These are phyloP conservation scores for Gracilaria gracilis DNA, from an alignment of 23 red algal species.

Conservation along the genomic window DNA sequence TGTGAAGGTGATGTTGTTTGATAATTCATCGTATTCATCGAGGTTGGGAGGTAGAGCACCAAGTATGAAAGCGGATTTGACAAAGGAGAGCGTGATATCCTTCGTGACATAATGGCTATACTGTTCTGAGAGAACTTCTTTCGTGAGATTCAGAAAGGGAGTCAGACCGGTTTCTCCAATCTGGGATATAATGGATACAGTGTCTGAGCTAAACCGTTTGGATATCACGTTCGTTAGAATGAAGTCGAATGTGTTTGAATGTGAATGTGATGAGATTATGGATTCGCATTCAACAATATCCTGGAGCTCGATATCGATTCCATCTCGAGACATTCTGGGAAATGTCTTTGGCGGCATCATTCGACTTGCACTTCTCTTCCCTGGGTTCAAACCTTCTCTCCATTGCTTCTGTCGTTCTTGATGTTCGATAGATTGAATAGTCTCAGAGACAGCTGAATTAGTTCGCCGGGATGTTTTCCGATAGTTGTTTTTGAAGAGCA, in stretches of 20 bases:
- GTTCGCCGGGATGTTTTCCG: slow-evolving; percentile 1
- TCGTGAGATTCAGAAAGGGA: neutral
- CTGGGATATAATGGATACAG: neutral
- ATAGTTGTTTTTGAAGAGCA: slow-evolving; percentile 30
- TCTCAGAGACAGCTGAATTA: neutral
- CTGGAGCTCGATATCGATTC: neutral
- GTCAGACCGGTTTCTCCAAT: neutral
- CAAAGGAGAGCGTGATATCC: neutral
- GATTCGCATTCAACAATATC: neutral
- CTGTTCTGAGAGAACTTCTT: neutral
- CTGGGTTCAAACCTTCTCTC: neutral
- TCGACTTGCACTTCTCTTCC: neutral
- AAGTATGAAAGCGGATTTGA: slow-evolving; percentile 7
- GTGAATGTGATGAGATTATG: neutral
- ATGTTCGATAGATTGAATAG: slow-evolving; percentile 12
- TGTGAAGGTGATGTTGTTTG: neutral
- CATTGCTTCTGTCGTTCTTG: neutral
- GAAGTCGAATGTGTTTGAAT: neutral
- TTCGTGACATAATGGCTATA: neutral
- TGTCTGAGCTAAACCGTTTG: neutral
- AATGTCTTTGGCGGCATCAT: neutral
- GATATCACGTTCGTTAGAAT: neutral
- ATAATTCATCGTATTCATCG: neutral
- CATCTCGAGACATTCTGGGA: neutral
- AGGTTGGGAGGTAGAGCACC: neutral